Conservation (phyloP, 345 rosid genomes). For the Euphorbia peplus region DNA sequence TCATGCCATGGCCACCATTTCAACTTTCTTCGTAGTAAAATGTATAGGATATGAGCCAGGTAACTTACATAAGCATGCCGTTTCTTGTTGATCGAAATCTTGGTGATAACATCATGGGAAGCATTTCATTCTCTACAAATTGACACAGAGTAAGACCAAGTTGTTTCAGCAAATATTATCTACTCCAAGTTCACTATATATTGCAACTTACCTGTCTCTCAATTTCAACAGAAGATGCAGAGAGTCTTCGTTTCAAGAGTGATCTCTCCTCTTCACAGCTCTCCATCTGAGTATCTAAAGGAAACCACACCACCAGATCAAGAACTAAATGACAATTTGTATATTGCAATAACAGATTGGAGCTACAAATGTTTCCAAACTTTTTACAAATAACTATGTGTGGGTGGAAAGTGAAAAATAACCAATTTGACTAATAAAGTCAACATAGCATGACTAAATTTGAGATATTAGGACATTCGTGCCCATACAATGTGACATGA, state of each 20-base stretch:
- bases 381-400: background rate
- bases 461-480: background rate
- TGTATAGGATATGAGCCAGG: slow-evolving; percentile 4
- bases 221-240: slow-evolving; percentile 77
- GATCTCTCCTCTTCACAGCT: slow-evolving; percentile 65
- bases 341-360: background rate
- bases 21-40: too few relatives aligned
- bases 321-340: background rate
- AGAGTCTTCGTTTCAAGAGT: slow-evolving; percentile 61
- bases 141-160: slow-evolving; percentile 21
- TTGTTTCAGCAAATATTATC: background rate
- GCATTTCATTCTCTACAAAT: slow-evolving; percentile 91
- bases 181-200: background rate
- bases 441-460: background rate
- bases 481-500: background rate
- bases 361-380: background rate
- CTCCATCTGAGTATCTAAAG: slow-evolving; percentile 68
- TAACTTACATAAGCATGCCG: slow-evolving; percentile 7
- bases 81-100: slow-evolving; percentile 12
- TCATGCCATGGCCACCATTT: too few relatives aligned
- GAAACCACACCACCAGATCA: slow-evolving; percentile 14
- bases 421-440: background rate
- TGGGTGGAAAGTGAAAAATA: too few relatives aligned
- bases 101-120: slow-evolving; percentile 54
- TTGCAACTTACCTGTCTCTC: slow-evolving; percentile 78